Evolutionary conservation across 768 basidiomycete species (phyloP).

Genomic region (Rhizopogon sp.): DNA sequence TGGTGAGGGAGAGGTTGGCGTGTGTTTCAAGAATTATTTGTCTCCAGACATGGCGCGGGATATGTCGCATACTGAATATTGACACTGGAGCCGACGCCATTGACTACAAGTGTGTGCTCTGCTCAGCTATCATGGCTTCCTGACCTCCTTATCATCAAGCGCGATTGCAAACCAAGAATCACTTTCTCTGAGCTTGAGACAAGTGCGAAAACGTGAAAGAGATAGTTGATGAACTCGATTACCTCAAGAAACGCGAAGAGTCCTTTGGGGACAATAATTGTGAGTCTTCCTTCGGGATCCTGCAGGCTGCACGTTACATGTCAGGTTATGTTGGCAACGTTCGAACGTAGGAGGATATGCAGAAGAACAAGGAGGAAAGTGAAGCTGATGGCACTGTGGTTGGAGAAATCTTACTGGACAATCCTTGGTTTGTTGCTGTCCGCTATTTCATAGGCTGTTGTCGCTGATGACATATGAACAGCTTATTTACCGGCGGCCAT

Average conservation of each 20-base stretch:
- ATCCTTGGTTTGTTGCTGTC: conserved; percentile 54
- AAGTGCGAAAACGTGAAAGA: too few relatives aligned
- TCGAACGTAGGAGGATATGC: conserved; percentile 47
- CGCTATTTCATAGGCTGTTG: neutral
- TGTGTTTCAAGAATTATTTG: conserved; percentile 85
- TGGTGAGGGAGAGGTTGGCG: conserved; percentile 89
- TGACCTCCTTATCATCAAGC: too few relatives aligned
- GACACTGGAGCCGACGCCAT: too few relatives aligned
- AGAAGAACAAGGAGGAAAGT: conserved; percentile 47
- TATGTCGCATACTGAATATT: too few relatives aligned
- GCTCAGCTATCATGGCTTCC: too few relatives aligned
- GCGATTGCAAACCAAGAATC: too few relatives aligned
- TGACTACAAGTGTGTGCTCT: too few relatives aligned
- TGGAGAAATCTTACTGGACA: conserved; percentile 68
- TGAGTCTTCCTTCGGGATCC: conserved; percentile 35
- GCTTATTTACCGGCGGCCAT: conserved; percentile 47
- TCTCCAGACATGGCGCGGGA: conserved; percentile 29
- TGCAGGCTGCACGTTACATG: neutral
- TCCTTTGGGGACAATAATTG: conserved; percentile 85
- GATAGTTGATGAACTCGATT: too few relatives aligned
- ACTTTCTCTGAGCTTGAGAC: too few relatives aligned
- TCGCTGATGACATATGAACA: conserved; percentile 19
- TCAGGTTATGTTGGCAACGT: conserved; percentile 61
- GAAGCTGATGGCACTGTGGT: conserved; percentile 77
- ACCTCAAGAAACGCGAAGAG: too few relatives aligned